These are phyloP conservation scores for Ophiorrhiza pumila DNA, from an alignment of 257 asterid species.

Conservation along the genomic window DNA sequence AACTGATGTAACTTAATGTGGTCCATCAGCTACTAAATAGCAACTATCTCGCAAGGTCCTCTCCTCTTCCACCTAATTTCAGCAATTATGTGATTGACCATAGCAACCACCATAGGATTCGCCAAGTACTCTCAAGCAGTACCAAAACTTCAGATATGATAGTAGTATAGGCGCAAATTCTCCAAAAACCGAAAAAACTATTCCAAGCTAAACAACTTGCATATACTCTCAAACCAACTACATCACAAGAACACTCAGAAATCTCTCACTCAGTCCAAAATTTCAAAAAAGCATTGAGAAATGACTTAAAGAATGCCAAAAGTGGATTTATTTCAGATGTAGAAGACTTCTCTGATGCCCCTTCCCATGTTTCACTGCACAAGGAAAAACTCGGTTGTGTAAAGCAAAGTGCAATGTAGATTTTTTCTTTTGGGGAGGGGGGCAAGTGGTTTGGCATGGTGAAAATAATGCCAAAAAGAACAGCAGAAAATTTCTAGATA, in stretches of 20 bases:
- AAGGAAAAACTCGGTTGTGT: conserved; percentile 1
- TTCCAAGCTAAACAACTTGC: neutral
- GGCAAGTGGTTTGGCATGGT: neutral
- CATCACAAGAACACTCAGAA: neutral
- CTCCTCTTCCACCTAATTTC: neutral
- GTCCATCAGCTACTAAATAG: neutral
- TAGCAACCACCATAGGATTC: neutral
- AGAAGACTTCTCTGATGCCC: conserved; percentile 32
- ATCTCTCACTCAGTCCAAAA: conserved; percentile 53
- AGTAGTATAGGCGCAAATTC: neutral
- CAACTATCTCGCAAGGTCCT: neutral
- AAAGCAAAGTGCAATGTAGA: neutral
- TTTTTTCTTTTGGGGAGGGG: neutral
- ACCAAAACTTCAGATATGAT: neutral
- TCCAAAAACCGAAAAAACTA: conserved; percentile 1
- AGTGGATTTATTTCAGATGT: conserved; percentile 43
- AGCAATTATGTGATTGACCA: neutral
- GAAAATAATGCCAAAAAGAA: neutral
- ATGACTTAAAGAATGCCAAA: conserved; percentile 50
- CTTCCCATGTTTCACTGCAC: conserved; percentile 60
- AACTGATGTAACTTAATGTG: neutral
- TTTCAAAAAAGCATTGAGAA: conserved; percentile 54
- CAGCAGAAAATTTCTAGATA: neutral
- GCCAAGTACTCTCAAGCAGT: neutral
- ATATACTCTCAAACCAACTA: conserved; percentile 2